A percentile compares a stretch with the other conserved stretches of the same genome.
phyloP scores from a whole-genome alignment of 805 yeast species.

The Myxozyma melibiosi region DNA sequence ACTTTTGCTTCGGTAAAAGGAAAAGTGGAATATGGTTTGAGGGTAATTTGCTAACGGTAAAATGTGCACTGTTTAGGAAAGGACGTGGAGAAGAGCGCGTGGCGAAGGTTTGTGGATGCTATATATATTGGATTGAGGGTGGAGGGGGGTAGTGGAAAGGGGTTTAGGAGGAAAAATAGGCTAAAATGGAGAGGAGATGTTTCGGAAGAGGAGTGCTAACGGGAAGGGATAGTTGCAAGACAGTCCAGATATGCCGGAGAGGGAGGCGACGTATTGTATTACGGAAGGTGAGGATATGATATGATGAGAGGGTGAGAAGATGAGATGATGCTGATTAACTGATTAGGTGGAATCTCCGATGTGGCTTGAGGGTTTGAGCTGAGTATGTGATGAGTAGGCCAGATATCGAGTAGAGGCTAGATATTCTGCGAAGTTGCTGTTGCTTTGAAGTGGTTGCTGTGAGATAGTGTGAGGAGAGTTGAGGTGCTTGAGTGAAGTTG shows the following conservation, averaged over 20 bases:
- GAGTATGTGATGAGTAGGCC: background rate
- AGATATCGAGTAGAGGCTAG: too few species aligned
- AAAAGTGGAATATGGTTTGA: background rate
- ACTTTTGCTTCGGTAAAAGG: conserved; percentile 51
- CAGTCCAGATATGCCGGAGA: conserved; percentile 81
- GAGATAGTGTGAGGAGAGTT: too few species aligned
- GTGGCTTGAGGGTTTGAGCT: conserved; percentile 12
- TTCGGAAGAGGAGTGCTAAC: too few species aligned
- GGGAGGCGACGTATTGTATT: conserved; percentile 73
- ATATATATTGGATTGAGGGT: background rate
- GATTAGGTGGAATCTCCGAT: conserved; percentile 32
- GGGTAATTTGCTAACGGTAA: background rate
- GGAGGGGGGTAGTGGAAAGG: too few species aligned
- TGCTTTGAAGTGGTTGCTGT: too few species aligned
- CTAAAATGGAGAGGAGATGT: too few species aligned
- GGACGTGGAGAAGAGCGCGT: conserved; percentile 81
- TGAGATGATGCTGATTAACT: background rate
- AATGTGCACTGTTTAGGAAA: conserved; percentile 56
- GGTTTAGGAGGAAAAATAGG: too few species aligned
- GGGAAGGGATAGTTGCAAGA: conserved; percentile 57
- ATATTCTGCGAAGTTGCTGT: too few species aligned
- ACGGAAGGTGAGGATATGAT: conserved; percentile 52
- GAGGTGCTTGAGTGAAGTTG: too few species aligned
- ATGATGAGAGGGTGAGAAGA: background rate
- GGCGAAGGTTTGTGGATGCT: conserved; percentile 50